phyloP scores from a whole-genome alignment of 495 filamentous ascomycete species.

The Parathielavia hyrcaniae region DNA sequence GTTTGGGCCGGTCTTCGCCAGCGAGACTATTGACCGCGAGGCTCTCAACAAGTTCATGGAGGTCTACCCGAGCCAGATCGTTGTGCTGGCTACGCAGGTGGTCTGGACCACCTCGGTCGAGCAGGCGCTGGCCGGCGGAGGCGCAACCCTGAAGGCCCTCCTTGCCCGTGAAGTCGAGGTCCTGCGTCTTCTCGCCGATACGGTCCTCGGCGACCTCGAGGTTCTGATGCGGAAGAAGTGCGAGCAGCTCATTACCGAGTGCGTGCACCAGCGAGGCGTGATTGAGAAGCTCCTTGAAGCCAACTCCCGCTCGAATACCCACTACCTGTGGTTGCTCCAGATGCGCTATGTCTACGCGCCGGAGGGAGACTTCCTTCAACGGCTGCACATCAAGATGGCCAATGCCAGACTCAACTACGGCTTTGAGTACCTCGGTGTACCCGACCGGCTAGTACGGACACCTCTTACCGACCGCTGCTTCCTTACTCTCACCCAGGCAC shows the following conservation, averaged over 20 bases:
- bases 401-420: constrained; percentile 93
- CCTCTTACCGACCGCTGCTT: constrained; percentile 97
- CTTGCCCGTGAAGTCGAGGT: constrained; percentile 72
- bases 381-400: constrained; percentile 90
- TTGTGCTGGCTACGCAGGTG: constrained; percentile 90
- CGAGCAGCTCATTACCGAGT: constrained; percentile 97
- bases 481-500: constrained; percentile 90
- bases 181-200: constrained; percentile 73
- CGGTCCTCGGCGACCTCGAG: constrained; percentile 87
- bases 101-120: constrained; percentile 88
- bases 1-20: constrained; percentile 63
- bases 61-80: constrained; percentile 85
- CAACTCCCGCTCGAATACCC: constrained; percentile 67
- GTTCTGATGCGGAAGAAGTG: constrained; percentile 86
- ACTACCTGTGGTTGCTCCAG: constrained; percentile 91
- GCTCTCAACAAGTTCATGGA: constrained; percentile 70
- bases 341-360: constrained; percentile 91
- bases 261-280: constrained; percentile 90
- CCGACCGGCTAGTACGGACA: constrained; percentile 90
- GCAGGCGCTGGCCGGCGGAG: constrained; percentile 62
- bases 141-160: constrained; percentile 56
- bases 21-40: constrained; percentile 55
- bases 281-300: constrained; percentile 74
- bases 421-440: constrained; percentile 95
- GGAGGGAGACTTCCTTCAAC: constrained; percentile 73